Evolutionary conservation across 1,284 basidiomycete species (phyloP), one percentile per base, ranked within the genome.

Genomic region (Fomitiporia mediterranea): DNA sequence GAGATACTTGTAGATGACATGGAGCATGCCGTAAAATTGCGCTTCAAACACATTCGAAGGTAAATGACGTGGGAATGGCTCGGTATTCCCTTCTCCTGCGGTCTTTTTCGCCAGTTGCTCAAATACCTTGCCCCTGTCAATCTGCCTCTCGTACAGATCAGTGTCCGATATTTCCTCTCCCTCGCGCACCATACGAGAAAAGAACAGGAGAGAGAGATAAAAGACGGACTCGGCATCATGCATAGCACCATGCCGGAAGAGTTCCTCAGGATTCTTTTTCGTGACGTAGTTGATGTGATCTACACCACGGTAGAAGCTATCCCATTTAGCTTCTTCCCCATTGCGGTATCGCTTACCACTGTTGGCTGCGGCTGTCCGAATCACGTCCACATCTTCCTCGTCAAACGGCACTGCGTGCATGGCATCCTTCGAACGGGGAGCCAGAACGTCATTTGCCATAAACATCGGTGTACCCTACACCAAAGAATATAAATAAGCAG

Each of bases 161-260:
- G n/a, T n/a, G n/a, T n/a, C n/a, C n/a, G n/a, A n/a, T n/a, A n/a
- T n/a, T n/a, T n/a, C n/a, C n/a, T n/a, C n/a, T n/a, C n/a, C n/a
- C n/a, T n/a, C n/a, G n/a, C n/a, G n/a, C n/a, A n/a, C n/a, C 25
- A 30, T 30, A 5, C 46, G 46, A n/a, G 8, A 9, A 7, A 32
- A 48, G 46, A 48, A 48, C 5, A 48, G 25, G n/a, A 48, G 13
- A n/a, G n/a, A 32, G 25, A 48, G 27, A 30, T 30, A 30, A 21
- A 28, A 48, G 25, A 48, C 46, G 21, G 46, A 48, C 27, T 48
- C 46, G 6, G 46, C 46, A 27, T 48, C 46, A 48, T 48, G 46
- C 4, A 48, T 15, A 4, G 27, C 28, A 5, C 27, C 28, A 27
- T 48, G 46, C 17, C 32, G 19, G 17, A 48, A 43, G 4, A 25